A percentile compares a stretch with the other conserved stretches of the same genome.
Evolutionary conservation across 2,329 filamentous ascomycete species (phyloP).

Genomic region (Whalleya microplaca): DNA sequence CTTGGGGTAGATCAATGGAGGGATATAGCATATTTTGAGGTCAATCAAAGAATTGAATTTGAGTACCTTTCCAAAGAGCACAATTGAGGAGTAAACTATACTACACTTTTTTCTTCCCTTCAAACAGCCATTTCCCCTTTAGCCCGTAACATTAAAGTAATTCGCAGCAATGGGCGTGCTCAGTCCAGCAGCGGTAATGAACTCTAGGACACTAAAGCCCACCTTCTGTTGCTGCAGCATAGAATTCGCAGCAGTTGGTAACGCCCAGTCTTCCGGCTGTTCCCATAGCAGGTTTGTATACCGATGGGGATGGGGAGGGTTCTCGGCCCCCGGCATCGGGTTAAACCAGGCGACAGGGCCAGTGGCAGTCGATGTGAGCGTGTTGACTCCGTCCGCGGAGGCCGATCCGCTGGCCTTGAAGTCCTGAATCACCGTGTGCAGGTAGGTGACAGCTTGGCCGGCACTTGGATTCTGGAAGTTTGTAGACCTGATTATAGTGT

Average conservation of each 20-base stretch:
- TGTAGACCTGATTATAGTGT: conserved; percentile 28
- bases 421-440: conserved; percentile 38
- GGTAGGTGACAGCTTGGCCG: conserved; percentile 32
- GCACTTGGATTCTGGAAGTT: conserved; percentile 34
- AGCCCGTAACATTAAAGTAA: conserved; percentile 41
- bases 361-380: conserved; percentile 26
- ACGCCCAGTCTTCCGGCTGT: conserved; percentile 39
- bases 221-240: conserved; percentile 37
- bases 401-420: conserved; percentile 32
- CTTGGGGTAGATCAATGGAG: too few species aligned
- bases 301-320: conserved; percentile 41
- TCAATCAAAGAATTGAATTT: too few species aligned
- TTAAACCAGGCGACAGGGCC: conserved; percentile 35
- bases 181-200: conserved; percentile 37
- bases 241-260: conserved; percentile 35
- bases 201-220: conserved; percentile 38
- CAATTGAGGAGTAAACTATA: too few species aligned
- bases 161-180: conserved; percentile 36
- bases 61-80: too few species aligned
- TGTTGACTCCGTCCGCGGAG: conserved; percentile 25
- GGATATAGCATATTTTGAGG: too few species aligned
- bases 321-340: conserved; percentile 40
- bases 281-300: conserved; percentile 45
- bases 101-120: background rate
- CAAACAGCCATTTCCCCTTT: background rate